These are phyloP conservation scores for Sporothrix phasma DNA, from an alignment of 2,329 filamentous ascomycete species.

Conservation along the genomic window DNA sequence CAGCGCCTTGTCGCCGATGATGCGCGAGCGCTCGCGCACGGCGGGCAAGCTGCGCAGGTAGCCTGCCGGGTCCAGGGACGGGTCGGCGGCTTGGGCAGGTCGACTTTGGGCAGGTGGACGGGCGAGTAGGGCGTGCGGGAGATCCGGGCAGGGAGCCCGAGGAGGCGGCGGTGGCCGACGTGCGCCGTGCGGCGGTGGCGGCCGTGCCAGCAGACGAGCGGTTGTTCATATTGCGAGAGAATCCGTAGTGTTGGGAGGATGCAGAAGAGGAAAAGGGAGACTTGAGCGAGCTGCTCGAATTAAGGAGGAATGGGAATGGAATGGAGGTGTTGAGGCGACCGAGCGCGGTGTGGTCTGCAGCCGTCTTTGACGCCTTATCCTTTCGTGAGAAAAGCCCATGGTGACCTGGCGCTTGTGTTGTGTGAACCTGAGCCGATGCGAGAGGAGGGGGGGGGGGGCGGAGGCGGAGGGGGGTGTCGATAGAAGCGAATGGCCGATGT, in stretches of 20 bases:
- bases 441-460: neutral
- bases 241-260: slow-evolving; percentile 25
- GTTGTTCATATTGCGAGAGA: slow-evolving; percentile 37
- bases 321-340: slow-evolving; percentile 32
- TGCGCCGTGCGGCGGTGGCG: slow-evolving; percentile 15
- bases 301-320: slow-evolving; percentile 43
- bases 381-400: slow-evolving; percentile 51
- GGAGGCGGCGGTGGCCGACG: slow-evolving; percentile 14
- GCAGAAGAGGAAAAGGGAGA: slow-evolving; percentile 24
- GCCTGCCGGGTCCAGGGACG: slow-evolving; percentile 74
- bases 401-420: neutral
- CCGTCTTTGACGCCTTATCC: slow-evolving; percentile 38
- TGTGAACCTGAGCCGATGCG: neutral
- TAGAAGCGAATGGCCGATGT: neutral
- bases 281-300: slow-evolving; percentile 40
- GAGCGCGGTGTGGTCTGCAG: slow-evolving; percentile 16
- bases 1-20: slow-evolving; percentile 68
- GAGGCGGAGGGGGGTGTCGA: slow-evolving; percentile 7
- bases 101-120: slow-evolving; percentile 57
- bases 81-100: slow-evolving; percentile 77
- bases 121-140: slow-evolving; percentile 43
- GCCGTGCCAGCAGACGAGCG: slow-evolving; percentile 43
- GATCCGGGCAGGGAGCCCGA: slow-evolving; percentile 29
- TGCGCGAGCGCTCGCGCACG: slow-evolving; percentile 66
- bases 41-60: slow-evolving; percentile 86